Percentiles rank a stretch among this genome's conserved stretches.
Evolutionary conservation across 2,329 filamentous ascomycete genomes (phyloP).

Genomic region (Chrysoporthe austroafricana): DNA sequence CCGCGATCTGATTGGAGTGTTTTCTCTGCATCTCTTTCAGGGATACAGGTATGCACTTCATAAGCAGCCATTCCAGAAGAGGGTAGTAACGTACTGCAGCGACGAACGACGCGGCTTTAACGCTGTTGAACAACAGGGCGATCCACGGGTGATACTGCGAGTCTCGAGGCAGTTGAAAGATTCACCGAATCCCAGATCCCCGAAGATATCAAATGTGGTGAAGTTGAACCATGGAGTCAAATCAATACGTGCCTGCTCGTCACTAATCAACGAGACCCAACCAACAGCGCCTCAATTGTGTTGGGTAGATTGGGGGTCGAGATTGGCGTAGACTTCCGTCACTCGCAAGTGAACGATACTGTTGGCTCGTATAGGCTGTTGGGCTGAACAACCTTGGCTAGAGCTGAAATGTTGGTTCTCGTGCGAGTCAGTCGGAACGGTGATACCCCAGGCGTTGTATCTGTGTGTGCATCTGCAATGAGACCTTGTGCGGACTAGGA

Average conservation of each 20-base stretch:
- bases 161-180: constrained; percentile 41
- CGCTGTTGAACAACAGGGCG: constrained; percentile 33
- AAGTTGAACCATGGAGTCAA: constrained; percentile 37
- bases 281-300: too few species aligned
- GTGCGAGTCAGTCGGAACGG: too few species aligned
- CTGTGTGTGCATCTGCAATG: too few species aligned
- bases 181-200: constrained; percentile 49
- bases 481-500: too few species aligned
- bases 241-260: constrained; percentile 5
- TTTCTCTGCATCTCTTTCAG: constrained; percentile 31
- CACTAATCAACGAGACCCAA: neutral
- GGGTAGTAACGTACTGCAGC: constrained; percentile 33
- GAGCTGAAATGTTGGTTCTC: too few species aligned
- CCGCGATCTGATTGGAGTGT: constrained; percentile 34
- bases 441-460: too few species aligned
- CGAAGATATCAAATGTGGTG: constrained; percentile 44
- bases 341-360: too few species aligned
- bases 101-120: constrained; percentile 33
- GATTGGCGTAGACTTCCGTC: too few species aligned
- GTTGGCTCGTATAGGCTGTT: too few species aligned
- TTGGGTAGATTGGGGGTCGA: too few species aligned
- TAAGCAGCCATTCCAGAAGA: constrained; percentile 13
- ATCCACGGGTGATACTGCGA: constrained; percentile 37
- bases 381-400: too few species aligned
- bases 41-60: constrained; percentile 11